phyloP scores from a whole-genome alignment of 495 filamentous ascomycete genomes.

The Lasiosphaeria miniovina region DNA sequence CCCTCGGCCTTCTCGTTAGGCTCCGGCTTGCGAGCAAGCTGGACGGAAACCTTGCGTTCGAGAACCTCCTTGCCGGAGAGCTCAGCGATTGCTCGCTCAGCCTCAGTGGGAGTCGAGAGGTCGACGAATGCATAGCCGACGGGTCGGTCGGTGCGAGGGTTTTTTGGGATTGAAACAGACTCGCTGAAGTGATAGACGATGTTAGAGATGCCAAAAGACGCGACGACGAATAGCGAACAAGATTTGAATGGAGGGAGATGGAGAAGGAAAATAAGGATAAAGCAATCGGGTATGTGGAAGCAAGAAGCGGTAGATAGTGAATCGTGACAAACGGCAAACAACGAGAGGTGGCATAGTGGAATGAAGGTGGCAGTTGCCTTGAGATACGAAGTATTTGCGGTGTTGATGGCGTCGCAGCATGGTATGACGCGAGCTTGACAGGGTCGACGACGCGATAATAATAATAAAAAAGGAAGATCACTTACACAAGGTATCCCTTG shows the following conservation, averaged over 20 bases:
- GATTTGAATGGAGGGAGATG: background rate
- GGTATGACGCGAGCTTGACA: background rate
- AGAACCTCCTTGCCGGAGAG: slow-evolving; percentile 96
- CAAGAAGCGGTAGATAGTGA: background rate
- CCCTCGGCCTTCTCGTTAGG: slow-evolving; percentile 72
- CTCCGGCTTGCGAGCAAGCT: slow-evolving; percentile 97
- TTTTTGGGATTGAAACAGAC: slow-evolving; percentile 96
- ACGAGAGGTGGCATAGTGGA: background rate
- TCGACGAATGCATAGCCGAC: slow-evolving; percentile 99
- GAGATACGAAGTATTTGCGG: background rate
- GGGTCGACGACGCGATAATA: background rate
- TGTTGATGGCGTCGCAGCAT: background rate
- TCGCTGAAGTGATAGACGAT: slow-evolving; percentile 58
- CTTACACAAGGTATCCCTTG: slow-evolving; percentile 96
- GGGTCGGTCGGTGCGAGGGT: slow-evolving; percentile 95
- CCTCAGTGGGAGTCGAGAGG: slow-evolving; percentile 88
- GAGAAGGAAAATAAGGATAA: background rate
- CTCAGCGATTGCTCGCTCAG: slow-evolving; percentile 87
- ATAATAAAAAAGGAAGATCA: slow-evolving; percentile 25
- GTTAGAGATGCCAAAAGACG: slow-evolving; percentile 23
- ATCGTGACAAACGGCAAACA: background rate
- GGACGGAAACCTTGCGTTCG: slow-evolving; percentile 97
- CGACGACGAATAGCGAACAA: background rate
- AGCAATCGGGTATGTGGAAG: background rate
- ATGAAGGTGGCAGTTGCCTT: background rate